Evolutionary conservation across 768 basidiomycete species (phyloP).

Genomic region (Auriscalpium orientale): DNA sequence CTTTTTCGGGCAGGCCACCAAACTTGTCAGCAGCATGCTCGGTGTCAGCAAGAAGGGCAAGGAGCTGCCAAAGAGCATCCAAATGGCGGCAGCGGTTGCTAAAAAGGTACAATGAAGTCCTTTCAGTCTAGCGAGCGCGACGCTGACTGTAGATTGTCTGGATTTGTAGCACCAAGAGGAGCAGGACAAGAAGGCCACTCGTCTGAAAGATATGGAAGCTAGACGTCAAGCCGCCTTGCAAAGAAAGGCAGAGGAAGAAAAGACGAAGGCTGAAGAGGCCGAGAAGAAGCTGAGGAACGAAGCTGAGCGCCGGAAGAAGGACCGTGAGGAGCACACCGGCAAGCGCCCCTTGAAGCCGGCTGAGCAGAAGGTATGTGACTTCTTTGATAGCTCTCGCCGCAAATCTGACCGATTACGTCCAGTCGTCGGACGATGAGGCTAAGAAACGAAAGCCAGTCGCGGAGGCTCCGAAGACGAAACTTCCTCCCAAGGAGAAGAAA

Average conservation of each 20-base stretch:
- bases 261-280: conserved; percentile 49
- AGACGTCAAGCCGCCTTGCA: conserved; percentile 65
- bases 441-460: conserved; percentile 63
- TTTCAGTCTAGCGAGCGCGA: neutral
- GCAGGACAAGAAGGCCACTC: conserved; percentile 66
- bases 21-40: conserved; percentile 58
- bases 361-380: conserved; percentile 47
- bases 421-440: conserved; percentile 41
- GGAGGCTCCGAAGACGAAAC: conserved; percentile 35
- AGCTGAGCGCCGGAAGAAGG: conserved; percentile 70
- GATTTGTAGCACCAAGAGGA: conserved; percentile 77
- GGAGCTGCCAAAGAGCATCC: conserved; percentile 66
- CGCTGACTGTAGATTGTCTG: neutral
- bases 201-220: conserved; percentile 76
- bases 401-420: too few relatives aligned
- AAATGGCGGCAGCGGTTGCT: conserved; percentile 74
- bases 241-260: conserved; percentile 77
- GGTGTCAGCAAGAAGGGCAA: conserved; percentile 63
- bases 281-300: conserved; percentile 71
- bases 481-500: conserved; percentile 47
- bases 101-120: conserved; percentile 62
- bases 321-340: conserved; percentile 69
- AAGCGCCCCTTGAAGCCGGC: conserved; percentile 51
- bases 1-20: conserved; percentile 64
- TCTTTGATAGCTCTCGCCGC: neutral